Evolutionary conservation across 495 filamentous ascomycete species (phyloP).

Genomic region (Cryomyces minteri): DNA sequence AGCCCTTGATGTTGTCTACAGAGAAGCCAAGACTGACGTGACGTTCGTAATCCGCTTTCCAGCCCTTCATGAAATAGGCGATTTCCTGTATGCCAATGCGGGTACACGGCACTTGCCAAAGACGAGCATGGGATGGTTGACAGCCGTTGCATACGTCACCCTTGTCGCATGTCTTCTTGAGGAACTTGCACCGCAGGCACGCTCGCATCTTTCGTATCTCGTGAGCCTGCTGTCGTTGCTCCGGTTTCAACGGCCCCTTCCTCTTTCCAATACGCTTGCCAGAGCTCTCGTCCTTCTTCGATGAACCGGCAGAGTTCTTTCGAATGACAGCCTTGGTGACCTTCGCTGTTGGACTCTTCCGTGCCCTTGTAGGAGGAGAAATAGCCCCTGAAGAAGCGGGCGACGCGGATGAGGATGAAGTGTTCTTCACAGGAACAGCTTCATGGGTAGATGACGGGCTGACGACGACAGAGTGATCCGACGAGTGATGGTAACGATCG

Average conservation of each 20-base stretch:
- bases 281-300: slow-evolving; percentile 54
- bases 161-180: slow-evolving; percentile 96
- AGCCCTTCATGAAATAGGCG: slow-evolving; percentile 94
- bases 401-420: slow-evolving; percentile 31
- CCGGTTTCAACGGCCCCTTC: slow-evolving; percentile 73
- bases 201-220: slow-evolving; percentile 86
- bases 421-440: slow-evolving; percentile 51
- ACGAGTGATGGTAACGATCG: slow-evolving; percentile 28
- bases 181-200: slow-evolving; percentile 88
- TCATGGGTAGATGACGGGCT: slow-evolving; percentile 52
- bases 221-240: slow-evolving; percentile 83
- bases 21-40: slow-evolving; percentile 74
- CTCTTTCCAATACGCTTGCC: slow-evolving; percentile 84
- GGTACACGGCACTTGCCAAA: slow-evolving; percentile 93
- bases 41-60: slow-evolving; percentile 86
- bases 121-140: slow-evolving; percentile 75
- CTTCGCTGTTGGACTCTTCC: slow-evolving; percentile 60
- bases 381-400: slow-evolving; percentile 24
- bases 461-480: slow-evolving; percentile 27
- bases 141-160: slow-evolving; percentile 86
- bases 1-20: slow-evolving; percentile 85
- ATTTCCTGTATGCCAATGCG: slow-evolving; percentile 96
- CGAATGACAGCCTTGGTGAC: slow-evolving; percentile 57
- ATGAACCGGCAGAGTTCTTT: slow-evolving; percentile 40
- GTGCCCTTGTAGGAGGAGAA: slow-evolving; percentile 46